These are phyloP conservation scores for Papiliotrema flavescens DNA, from an alignment of 1,284 basidiomycete species.

Conservation along the genomic window DNA sequence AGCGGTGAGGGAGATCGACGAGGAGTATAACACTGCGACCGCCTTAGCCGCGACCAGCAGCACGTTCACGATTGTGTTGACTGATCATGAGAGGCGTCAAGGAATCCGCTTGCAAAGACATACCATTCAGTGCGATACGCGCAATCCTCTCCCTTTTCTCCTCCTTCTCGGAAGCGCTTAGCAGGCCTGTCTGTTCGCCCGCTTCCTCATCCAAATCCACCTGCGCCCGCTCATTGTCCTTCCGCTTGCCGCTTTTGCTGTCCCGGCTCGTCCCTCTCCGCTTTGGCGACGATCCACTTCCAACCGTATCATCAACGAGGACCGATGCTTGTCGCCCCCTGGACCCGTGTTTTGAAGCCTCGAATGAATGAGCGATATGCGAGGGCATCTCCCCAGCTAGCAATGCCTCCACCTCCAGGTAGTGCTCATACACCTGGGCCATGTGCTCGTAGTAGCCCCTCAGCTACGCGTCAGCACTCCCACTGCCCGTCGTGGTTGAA, in stretches of 20 bases:
- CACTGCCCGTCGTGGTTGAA: no score
- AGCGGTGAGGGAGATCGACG: slow-evolving; percentile 57
- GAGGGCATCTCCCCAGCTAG: slow-evolving; percentile 43
- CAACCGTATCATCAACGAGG: neutral
- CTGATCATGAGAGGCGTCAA: slow-evolving; percentile 11
- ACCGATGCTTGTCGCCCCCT: neutral
- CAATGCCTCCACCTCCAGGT: slow-evolving; percentile 45
- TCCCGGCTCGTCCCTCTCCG: neutral
- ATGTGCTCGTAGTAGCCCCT: slow-evolving; percentile 43
- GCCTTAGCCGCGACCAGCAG: slow-evolving; percentile 54
- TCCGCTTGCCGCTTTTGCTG: neutral
- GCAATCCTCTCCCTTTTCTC: slow-evolving; percentile 38
- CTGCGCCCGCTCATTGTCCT: neutral
- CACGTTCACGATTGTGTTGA: slow-evolving; percentile 52
- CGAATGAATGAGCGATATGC: slow-evolving; percentile 41
- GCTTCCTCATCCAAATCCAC: slow-evolving; percentile 8
- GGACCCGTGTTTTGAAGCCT: neutral
- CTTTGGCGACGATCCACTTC: neutral
- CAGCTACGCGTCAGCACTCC: slow-evolving; percentile 9
- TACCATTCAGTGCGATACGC: slow-evolving; percentile 41
- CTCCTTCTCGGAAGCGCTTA: slow-evolving; percentile 28
- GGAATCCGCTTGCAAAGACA: slow-evolving; percentile 3
- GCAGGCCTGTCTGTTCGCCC: slow-evolving; percentile 25
- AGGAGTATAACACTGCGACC: slow-evolving; percentile 54
- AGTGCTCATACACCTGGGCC: slow-evolving; percentile 35